These are phyloP conservation scores for Talaromyces verruculosus DNA, from an alignment of 2,329 filamentous ascomycete species.

Conservation along the genomic window DNA sequence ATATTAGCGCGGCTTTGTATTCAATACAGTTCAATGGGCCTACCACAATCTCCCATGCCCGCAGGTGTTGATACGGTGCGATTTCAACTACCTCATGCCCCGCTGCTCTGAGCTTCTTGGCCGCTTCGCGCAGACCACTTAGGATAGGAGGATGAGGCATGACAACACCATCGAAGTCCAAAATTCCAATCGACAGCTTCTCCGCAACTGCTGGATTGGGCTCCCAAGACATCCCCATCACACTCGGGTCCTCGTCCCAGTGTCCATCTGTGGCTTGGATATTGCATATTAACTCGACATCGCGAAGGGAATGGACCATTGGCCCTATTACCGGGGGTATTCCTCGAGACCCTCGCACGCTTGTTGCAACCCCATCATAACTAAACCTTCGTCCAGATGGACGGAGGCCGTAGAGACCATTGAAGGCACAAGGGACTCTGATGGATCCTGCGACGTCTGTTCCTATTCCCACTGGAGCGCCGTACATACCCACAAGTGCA, in stretches of 20 bases:
- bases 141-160: conserved; percentile 10
- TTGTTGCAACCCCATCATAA: too few relatives aligned
- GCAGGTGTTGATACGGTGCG: background rate
- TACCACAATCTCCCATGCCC: background rate
- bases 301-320: too few relatives aligned
- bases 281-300: too few relatives aligned
- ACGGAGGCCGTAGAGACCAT: conserved; percentile 39
- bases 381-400: conserved; percentile 22
- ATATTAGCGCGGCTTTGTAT: too few relatives aligned
- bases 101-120: background rate
- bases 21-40: too few relatives aligned
- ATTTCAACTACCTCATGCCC: background rate
- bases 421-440: conserved; percentile 37
- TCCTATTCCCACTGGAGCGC: conserved; percentile 32
- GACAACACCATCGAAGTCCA: conserved; percentile 4
- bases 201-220: background rate
- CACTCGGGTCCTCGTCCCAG: conserved; percentile 34
- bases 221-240: conserved; percentile 38
- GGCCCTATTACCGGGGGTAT: too few relatives aligned
- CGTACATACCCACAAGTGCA: conserved; percentile 35
- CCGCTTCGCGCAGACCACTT: background rate
- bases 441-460: conserved; percentile 36
- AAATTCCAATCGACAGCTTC: conserved; percentile 11
- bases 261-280: background rate
- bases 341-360: too few relatives aligned